Base-by-base conservation (phyloP, 2,329 filamentous ascomycete species). In the Cordyceps militaris region DNA sequence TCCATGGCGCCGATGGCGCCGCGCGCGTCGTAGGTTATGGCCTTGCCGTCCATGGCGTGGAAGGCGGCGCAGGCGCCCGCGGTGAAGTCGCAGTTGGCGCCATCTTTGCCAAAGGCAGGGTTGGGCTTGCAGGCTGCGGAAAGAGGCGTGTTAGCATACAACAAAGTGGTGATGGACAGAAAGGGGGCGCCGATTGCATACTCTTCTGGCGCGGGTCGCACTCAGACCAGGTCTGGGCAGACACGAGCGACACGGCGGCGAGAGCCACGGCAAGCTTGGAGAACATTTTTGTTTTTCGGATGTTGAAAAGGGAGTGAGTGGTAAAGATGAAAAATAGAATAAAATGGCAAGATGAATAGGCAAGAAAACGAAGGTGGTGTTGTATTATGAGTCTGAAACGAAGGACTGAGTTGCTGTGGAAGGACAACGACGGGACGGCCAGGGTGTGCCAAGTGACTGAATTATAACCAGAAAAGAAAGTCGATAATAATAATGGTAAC, bases 1-100 rank as follows among this genome's bases (percentile, higher is more conserved):
- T 80, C 81, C 74, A 97, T 97, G 65, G 82, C 80, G 74, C 83
- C 84, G 61, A 75, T 70, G 61, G 80, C 81, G 61, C 81, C 81
- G 58, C 63, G 62, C 32, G 63, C 51, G 64, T 75, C 73, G 69
- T 82, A 82, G 30, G 64, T 67, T 52, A 84, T 63, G 26, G 61
- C 70, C 61, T 81, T 83, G 61, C 79, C 80, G 3, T 59, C 63
- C 50, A 75, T 72, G 49, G 65, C 61, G 38, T 70, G 71, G 71
- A 84, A 81, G 65, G 74, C 71, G 62, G 81, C 76, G 61, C 86
- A 91, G 30, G 76, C 69, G 58, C 89, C 89, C 70, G 87, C 78
- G 59, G 84, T 87, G 76, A 96, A 94, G 76, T 96, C 90, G 68
- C 92, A 85, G 59, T 65, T 64, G 53, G 74, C 64, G n/a, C 59